Conservation (phyloP, 768 basidiomycete genomes). For the Leccinum subgranulosum region DNA sequence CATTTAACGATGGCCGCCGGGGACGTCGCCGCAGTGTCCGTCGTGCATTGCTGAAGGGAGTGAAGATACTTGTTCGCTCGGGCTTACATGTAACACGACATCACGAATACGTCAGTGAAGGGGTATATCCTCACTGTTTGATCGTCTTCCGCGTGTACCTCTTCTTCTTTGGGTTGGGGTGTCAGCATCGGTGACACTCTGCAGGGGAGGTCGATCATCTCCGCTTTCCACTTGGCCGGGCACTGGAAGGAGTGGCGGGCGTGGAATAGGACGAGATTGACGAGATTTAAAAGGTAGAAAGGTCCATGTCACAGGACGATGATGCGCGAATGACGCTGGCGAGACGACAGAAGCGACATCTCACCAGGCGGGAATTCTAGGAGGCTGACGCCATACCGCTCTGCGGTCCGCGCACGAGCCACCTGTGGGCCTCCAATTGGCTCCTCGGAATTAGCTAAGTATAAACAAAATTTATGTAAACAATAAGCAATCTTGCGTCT, state of each 20-base stretch:
- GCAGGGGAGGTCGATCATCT: background rate
- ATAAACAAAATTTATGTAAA: too few species aligned
- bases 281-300: constrained; percentile 13
- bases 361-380: too few species aligned
- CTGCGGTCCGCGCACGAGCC: too few species aligned
- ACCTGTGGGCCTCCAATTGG: too few species aligned
- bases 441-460: too few species aligned
- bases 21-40: background rate
- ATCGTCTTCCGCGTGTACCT: background rate
- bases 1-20: constrained; percentile 2
- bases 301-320: too few species aligned
- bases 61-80: constrained; percentile 19
- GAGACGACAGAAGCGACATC: too few species aligned
- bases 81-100: background rate
- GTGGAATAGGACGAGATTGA: constrained; percentile 25
- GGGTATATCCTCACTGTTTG: constrained; percentile 1
- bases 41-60: background rate
- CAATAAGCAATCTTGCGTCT: too few species aligned
- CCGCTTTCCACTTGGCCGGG: background rate
- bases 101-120: background rate
- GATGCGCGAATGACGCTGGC: too few species aligned
- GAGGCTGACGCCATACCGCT: too few species aligned
- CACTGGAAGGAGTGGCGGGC: background rate
- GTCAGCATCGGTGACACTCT: background rate
- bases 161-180: background rate